Evolutionary conservation across 805 yeast genomes (phyloP).

Genomic region (Saccharomycopsis sp.): DNA sequence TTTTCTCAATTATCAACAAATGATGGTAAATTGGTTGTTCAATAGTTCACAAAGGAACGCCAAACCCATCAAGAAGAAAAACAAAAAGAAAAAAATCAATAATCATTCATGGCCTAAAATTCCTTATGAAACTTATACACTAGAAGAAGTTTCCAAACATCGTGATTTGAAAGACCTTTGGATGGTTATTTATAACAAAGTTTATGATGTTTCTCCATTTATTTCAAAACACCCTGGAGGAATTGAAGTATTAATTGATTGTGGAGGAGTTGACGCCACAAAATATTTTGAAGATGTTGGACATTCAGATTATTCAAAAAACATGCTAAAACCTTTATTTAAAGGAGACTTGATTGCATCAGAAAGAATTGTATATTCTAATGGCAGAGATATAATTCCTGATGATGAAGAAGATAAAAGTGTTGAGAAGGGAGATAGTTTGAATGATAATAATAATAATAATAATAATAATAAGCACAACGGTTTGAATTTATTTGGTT

Average conservation of each 20-base stretch:
- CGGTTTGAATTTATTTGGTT: background rate
- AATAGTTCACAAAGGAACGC: too few relatives aligned
- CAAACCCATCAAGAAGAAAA: too few relatives aligned
- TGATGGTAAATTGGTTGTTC: too few relatives aligned
- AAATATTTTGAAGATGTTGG: conserved; percentile 56
- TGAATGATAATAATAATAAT: background rate
- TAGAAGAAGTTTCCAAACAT: conserved; percentile 59
- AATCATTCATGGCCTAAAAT: too few relatives aligned
- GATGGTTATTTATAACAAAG: conserved; percentile 74
- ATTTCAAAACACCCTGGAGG: conserved; percentile 33
- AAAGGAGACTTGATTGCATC: conserved; percentile 15
- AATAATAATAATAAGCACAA: background rate
- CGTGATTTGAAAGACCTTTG: conserved; percentile 65
- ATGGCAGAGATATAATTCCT: background rate
- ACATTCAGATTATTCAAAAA: conserved; percentile 55
- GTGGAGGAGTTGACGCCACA: conserved; percentile 51
- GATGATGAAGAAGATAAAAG: background rate
- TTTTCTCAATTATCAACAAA: too few relatives aligned
- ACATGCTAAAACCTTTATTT: conserved; percentile 24
- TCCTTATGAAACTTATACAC: too few relatives aligned
- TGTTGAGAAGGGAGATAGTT: background rate
- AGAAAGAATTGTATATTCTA: too few relatives aligned
- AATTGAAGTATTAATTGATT: conserved; percentile 39
- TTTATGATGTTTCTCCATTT: conserved; percentile 53
- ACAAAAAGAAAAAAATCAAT: too few relatives aligned